Evolutionary conservation across 108 stramenopile species (phyloP), one percentile per base, ranked within the genome.

Genomic region (Cyclotella atomus): DNA sequence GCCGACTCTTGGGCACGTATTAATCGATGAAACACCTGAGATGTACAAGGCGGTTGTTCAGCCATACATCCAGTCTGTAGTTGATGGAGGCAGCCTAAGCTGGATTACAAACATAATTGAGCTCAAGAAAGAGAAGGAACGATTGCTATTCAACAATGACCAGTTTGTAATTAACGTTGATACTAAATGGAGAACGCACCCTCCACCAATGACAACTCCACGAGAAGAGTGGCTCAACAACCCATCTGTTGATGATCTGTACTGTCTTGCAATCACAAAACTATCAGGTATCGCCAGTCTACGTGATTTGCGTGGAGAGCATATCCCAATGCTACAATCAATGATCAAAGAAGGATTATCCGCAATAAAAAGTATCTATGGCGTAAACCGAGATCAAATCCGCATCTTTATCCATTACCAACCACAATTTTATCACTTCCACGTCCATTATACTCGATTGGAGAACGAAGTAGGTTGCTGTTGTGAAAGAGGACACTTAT

Each of bases 391-490:
- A 7, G 75, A 89, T 60, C 85, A 91, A 63, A 66, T 93, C 32
- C 67, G 87, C 24, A 70, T 88, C 12, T 91, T 91, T 68, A 49
- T 90, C 15, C 89, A 91, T 59, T 93, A 93, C 62, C 83, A 86
- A 24, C 91, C 91, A 2, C 89, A 87, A 65, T 93, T 93, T 52
- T 93, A 87, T 49, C 88, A 86, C 43, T 87, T 91, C 54, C 91
- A 93, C 64, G 73, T 91, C 24, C 91, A 91, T 71, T 93, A 89
- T 56, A 89, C 87, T 12, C 75, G 88, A 43, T 52, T 89, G 23
- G 81, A 86, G 44, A 92, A 91, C 64, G 83, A 85, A 36, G 50
- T 81, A 41, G 89, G 89, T 1, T 84, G 75, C 30, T 76, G 67
- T 23, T 81, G 75, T 21, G 91, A 91, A 66, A 81, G 83, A 15